Evolutionary conservation across 495 filamentous ascomycete species (phyloP).

Genomic region (Daldinia decipiens): DNA sequence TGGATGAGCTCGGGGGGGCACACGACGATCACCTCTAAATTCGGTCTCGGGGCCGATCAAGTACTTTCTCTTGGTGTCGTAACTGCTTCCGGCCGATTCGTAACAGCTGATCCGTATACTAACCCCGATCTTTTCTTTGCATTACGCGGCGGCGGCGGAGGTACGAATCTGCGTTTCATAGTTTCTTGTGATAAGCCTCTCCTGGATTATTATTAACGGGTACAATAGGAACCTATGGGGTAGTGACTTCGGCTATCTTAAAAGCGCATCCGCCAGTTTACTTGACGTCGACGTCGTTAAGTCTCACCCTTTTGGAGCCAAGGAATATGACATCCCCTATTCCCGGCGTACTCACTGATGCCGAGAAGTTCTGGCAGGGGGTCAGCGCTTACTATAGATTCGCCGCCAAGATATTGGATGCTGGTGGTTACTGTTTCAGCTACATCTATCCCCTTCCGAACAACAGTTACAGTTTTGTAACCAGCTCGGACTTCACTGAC

Average conservation of each 20-base stretch:
- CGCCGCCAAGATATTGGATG: conserved; percentile 51
- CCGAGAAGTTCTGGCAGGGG: conserved; percentile 62
- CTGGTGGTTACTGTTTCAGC: conserved; percentile 59
- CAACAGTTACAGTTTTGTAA: conserved; percentile 47
- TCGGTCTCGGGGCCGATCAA: conserved; percentile 66
- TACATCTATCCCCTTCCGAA: conserved; percentile 47
- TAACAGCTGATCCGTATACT: conserved; percentile 58
- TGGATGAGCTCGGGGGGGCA: conserved; percentile 62
- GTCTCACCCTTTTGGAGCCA: conserved; percentile 41
- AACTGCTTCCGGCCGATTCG: conserved; percentile 60
- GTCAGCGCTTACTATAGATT: conserved; percentile 56
- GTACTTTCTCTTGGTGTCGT: conserved; percentile 65
- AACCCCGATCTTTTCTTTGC: conserved; percentile 69
- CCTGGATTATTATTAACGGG: neutral
- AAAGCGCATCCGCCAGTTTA: conserved; percentile 55
- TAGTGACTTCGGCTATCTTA: conserved; percentile 61
- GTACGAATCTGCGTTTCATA: conserved; percentile 33
- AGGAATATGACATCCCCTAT: conserved; percentile 49
- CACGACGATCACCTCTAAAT: conserved; percentile 58
- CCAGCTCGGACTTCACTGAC: conserved; percentile 43
- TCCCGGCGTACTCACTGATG: conserved; percentile 45
- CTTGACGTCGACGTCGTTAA: conserved; percentile 41
- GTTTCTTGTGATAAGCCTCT: neutral
- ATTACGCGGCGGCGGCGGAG: conserved; percentile 63
- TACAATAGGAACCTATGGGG: conserved; percentile 61